Percentiles rank a stretch among this genome's conserved stretches.
Evolutionary conservation across 2,329 filamentous ascomycete genomes (phyloP).

Genomic region (Cadophora luteo-olivacea): DNA sequence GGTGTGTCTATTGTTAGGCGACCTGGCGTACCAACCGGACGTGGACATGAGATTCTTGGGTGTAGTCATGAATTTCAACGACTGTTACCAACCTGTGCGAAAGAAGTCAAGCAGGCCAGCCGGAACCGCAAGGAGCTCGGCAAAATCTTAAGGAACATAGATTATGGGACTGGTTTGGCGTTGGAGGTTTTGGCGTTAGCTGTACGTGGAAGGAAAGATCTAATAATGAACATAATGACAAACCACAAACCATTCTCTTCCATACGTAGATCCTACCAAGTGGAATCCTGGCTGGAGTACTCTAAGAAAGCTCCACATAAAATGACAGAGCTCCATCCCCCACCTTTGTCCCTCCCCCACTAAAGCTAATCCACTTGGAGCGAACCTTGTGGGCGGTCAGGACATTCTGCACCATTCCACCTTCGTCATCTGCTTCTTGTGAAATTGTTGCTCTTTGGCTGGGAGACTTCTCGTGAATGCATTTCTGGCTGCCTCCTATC

Average conservation of each 20-base stretch:
- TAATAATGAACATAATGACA: constrained; percentile 8
- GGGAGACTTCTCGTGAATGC: not conserved
- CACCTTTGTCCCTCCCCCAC: constrained; percentile 7
- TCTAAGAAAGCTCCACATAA: not conserved
- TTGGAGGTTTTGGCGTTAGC: constrained; percentile 7
- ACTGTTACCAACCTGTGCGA: constrained; percentile 83
- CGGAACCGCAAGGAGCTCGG: constrained; percentile 43
- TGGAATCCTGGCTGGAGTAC: not conserved
- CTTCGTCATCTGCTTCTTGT: not conserved
- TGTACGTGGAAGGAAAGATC: not conserved
- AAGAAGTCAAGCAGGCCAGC: constrained; percentile 50
- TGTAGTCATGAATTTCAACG: constrained; percentile 99
- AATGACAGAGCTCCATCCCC: not conserved
- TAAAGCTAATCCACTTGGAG: constrained; percentile 7
- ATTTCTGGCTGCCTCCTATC: not conserved
- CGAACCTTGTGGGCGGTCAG: not conserved
- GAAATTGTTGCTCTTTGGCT: not conserved
- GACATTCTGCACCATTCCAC: constrained; percentile 7
- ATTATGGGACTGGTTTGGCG: not conserved
- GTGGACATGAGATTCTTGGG: constrained; percentile 95
- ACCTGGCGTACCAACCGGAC: constrained; percentile 91
- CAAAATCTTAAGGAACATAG: constrained; percentile 58
- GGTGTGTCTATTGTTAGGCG: constrained; percentile 83
- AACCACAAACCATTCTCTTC: not conserved
- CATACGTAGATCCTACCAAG: too few relatives aligned